Conservation (phyloP, 805 yeast genomes). For the Candida xiaguanensis region DNA sequence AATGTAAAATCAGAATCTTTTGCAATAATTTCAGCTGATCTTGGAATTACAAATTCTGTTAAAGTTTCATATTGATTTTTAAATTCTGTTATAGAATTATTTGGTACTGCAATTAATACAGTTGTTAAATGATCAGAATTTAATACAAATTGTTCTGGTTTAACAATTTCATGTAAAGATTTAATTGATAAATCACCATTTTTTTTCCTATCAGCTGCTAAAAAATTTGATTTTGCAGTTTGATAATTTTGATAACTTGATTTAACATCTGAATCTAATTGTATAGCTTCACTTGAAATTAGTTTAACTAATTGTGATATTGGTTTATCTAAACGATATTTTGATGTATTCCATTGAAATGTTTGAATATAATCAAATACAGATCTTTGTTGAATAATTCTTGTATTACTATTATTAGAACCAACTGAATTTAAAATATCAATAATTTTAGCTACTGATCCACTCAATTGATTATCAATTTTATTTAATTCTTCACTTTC, state of each 20-base stretch:
- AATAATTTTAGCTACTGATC: slow-evolving; percentile 66
- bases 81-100: slow-evolving; percentile 56
- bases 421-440: slow-evolving; percentile 58
- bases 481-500: slow-evolving; percentile 87
- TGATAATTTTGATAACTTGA: slow-evolving; percentile 71
- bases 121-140: slow-evolving; percentile 85
- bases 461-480: slow-evolving; percentile 72
- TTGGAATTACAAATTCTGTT: slow-evolving; percentile 82
- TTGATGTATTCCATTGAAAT: slow-evolving; percentile 85
- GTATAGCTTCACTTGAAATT: slow-evolving; percentile 73
- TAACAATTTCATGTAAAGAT: slow-evolving; percentile 85
- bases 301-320: slow-evolving; percentile 68
- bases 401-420: slow-evolving; percentile 20
- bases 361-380: slow-evolving; percentile 65
- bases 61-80: slow-evolving; percentile 70
- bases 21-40: slow-evolving; percentile 70
- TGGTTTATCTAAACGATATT: slow-evolving; percentile 81
- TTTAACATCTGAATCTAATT: slow-evolving; percentile 82
- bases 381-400: slow-evolving; percentile 40
- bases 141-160: slow-evolving; percentile 76
- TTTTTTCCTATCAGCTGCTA: slow-evolving; percentile 88
- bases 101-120: slow-evolving; percentile 85
- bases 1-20: slow-evolving; percentile 71
- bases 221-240: slow-evolving; percentile 76
- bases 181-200: slow-evolving; percentile 91